Percentiles rank a stretch among this genome's conserved stretches.
These are phyloP conservation scores for Carex pumila DNA, from an alignment of 176 grass and related monocot species.

Conservation along the genomic window DNA sequence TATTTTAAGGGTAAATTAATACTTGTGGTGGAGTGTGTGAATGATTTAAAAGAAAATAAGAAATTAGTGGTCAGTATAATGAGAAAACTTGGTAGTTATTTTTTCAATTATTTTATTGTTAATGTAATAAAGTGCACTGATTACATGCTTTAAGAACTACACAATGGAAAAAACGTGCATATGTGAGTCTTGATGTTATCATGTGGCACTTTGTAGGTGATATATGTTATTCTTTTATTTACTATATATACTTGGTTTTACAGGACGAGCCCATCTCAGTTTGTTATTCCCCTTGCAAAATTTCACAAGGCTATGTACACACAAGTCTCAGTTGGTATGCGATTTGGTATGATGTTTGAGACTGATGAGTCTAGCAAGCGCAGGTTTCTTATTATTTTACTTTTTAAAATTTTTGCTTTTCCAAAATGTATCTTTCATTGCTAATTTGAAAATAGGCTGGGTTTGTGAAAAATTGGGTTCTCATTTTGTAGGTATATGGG, in stretches of 20 bases:
- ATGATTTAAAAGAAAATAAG: neutral
- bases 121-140: neutral
- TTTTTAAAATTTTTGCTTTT: neutral
- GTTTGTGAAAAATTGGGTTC: neutral
- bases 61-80: neutral
- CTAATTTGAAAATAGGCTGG: neutral
- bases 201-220: neutral
- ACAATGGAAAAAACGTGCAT: neutral
- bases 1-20: neutral
- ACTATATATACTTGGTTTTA: neutral
- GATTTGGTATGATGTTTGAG: constrained; percentile 99
- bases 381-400: constrained; percentile 37
- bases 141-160: neutral
- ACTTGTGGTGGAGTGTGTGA: neutral
- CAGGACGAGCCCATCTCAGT: constrained; percentile 82
- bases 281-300: constrained; percentile 74
- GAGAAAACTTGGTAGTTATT: neutral
- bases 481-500: constrained; percentile 62
- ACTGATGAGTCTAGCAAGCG: constrained; percentile 92
- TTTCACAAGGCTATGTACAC: constrained; percentile 74
- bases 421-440: neutral
- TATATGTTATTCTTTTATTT: neutral
- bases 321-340: constrained; percentile 80
- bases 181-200: neutral
- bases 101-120: neutral